phyloP scores from a whole-genome alignment of 768 basidiomycete species.

The Calocybe cyanea region DNA sequence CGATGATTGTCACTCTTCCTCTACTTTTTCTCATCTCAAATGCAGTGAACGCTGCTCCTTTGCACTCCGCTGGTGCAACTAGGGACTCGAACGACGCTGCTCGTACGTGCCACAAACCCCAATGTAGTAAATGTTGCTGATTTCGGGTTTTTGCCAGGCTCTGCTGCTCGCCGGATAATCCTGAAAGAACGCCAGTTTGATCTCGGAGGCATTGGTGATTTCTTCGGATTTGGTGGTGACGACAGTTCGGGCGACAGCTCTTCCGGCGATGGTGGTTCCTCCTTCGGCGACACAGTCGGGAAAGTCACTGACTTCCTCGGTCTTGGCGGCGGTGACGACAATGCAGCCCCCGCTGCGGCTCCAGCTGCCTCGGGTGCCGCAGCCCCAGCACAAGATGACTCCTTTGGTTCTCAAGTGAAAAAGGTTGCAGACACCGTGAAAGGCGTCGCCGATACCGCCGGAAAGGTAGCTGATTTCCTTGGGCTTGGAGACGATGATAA shows the following conservation, averaged over 20 bases:
- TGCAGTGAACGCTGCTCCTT: constrained; percentile 6
- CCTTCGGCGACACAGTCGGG: background rate
- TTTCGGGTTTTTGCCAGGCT: background rate
- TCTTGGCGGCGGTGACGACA: background rate
- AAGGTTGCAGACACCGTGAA: background rate
- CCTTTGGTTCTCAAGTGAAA: background rate
- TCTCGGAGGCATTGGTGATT: constrained; percentile 4
- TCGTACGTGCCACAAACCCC: background rate
- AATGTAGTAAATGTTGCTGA: background rate
- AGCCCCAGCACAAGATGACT: background rate
- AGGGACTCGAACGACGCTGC: too few relatives aligned
- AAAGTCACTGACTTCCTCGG: background rate
- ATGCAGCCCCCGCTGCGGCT: background rate
- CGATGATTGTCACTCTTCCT: constrained; percentile 10
- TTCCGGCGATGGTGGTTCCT: constrained; percentile 2
- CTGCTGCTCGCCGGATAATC: background rate
- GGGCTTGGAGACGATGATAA: constrained; percentile 12
- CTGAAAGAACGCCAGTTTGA: constrained; percentile 6
- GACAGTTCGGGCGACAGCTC: background rate
- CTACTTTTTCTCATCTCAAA: constrained; percentile 7
- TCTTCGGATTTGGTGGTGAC: constrained; percentile 8
- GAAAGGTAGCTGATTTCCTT: constrained; percentile 3
- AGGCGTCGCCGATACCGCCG: constrained; percentile 7
- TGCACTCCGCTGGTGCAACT: background rate
- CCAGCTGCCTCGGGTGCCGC: background rate